Evolutionary conservation across 805 yeast genomes (phyloP), one percentile per base, ranked within the genome.

Genomic region (Starmerella bombicola): DNA sequence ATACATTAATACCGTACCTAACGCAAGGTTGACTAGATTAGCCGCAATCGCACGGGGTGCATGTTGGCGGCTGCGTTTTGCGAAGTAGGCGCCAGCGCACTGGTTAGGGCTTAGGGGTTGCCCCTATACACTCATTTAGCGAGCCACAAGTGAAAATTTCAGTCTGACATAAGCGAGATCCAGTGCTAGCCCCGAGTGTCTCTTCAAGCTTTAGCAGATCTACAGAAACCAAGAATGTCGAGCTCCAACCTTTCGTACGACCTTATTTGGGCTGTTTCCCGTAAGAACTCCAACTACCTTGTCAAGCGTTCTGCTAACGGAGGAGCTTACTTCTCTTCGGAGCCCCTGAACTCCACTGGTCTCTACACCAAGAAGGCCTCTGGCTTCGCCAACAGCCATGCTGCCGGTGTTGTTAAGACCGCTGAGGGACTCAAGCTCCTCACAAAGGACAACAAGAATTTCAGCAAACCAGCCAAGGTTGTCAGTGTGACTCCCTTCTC

Each of bases 251-350:
- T 53, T 35, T 48, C 53, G 25, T 46, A 52, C 67, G 74, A 70
- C 53, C 64, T 69, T 45, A 57, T 69, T 64, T 69, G 74, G 74
- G 69, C 66, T 52, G 55, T 70, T 41, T 62, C 71, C 62, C 67
- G 70, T 53, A 54, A 60, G 52, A 61, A 69, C 65, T 60, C 67
- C 42, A 54, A 67, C 47, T 69, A 50, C 66, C 61, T 69, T 44
- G 71, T 69, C 49, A 69, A 68, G 67, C 61, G 69, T 51, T 47
- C 63, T 48, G 49, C 54, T 41, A 55, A 56, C 37, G 66, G 65
- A 40, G 69, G 66, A 46, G 57, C 58, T 43, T 56, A 53, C 46
- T 61, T 67, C 58, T 69, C 74, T 50, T 55, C 62, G 42, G 75
- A 70, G 61, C 73, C 74, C 54, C 60, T 70, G 53, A 69, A 69